These are phyloP conservation scores for Peronosclerospora sorghi DNA, from an alignment of 352 stramenopile genomes.

Conservation along the genomic window DNA sequence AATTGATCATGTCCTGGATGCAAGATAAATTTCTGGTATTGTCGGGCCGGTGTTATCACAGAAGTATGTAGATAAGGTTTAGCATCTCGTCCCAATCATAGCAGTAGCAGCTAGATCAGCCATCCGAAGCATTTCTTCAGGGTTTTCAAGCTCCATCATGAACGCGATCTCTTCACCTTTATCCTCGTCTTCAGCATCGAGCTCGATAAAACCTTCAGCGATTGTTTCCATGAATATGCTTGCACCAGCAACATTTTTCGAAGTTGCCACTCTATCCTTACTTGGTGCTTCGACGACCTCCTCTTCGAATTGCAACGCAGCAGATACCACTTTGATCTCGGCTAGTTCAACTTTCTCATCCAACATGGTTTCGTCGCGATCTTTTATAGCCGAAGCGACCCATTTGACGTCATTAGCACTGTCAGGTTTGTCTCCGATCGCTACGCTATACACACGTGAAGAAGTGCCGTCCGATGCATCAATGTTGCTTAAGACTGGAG, in stretches of 20 bases:
- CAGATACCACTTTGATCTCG: background rate
- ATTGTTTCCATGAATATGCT: background rate
- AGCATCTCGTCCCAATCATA: slow-evolving; percentile 7
- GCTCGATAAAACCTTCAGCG: background rate
- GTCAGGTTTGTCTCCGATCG: no score
- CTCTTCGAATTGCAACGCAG: background rate
- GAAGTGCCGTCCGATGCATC: no score
- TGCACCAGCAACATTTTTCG: background rate
- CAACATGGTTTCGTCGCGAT: background rate
- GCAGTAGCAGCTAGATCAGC: slow-evolving; percentile 22
- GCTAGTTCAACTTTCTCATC: slow-evolving; percentile 1
- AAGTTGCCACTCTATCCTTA: background rate
- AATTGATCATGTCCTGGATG: slow-evolving; percentile 10
- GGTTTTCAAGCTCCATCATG: slow-evolving; percentile 24
- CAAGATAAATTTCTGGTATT: slow-evolving; percentile 12
- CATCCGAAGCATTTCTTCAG: slow-evolving; percentile 16
- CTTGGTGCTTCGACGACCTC: background rate
- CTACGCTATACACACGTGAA: no score
- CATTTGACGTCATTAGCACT: background rate
- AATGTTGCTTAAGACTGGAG: background rate
- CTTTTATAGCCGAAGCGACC: background rate
- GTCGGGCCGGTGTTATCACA: slow-evolving; percentile 1
- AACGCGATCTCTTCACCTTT: slow-evolving; percentile 20
- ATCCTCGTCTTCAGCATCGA: background rate
- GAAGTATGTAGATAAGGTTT: slow-evolving; percentile 1